Base-by-base conservation (phyloP, 202 grass and related monocot species). In the Brachypodium distachyon region DNA sequence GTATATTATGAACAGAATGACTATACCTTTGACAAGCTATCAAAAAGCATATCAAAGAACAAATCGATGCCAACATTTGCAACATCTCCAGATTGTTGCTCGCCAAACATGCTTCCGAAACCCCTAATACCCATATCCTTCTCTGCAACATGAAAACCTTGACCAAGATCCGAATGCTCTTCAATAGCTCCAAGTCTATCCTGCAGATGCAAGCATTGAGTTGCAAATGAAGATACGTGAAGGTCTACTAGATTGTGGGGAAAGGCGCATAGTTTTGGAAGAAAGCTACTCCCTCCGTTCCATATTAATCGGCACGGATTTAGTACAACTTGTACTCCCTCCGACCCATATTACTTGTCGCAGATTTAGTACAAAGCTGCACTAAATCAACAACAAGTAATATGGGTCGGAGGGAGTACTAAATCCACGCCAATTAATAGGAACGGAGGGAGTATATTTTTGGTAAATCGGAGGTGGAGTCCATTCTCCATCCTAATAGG, bases 41-140 rank as follows among this genome's bases (percentile, higher is more conserved):
- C 94, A 72, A 97, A 97, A 71, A 97, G 94, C 94, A 97, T 97
- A 89, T 97, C 94, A 77, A 97, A 97, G 76, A 94, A 97, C 12
- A 97, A 84, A 72, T 97, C 94, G 25, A 93, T 88, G 56, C 94
- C 94, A 32, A 97, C 94, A 88, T 97, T 94, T 67, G 86, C 94
- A 88, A 97, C 88, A 61, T 97, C 91, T 75, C 94, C 94, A 80
- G 94, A 92, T 81, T 97, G 94, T 84, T 97, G 91, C 57, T 97
- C 94, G 49, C 94, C 94, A 59, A 97, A 97, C 84, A 93, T 81
- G 80, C 92, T 97, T 64, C 94, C 94, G 23, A 97, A 94, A 36
- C 94, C 94, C 66, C 94, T 84, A 67, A 97, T 97, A 60, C 88
- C 84, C 94, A 97, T 97, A 84, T 97, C 94, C 77, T 90, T 97